A percentile compares a stretch with the other conserved stretches of the same genome.
phyloP scores from a whole-genome alignment of 2,329 filamentous ascomycete genomes.

The Monilinia fructicola region DNA sequence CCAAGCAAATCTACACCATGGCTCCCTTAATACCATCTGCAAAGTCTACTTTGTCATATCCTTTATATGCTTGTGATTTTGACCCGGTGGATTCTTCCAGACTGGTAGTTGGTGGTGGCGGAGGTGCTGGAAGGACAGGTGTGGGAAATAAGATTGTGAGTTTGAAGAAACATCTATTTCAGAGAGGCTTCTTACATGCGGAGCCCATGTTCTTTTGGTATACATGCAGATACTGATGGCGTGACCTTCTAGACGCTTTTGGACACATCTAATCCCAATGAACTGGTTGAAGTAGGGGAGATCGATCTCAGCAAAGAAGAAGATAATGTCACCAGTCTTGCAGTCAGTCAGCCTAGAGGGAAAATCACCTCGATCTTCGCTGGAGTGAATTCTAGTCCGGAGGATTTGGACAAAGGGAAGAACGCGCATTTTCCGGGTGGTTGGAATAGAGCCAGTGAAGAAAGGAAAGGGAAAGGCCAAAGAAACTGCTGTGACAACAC shows the following conservation, averaged over 20 bases:
- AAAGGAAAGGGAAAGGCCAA: slow-evolving; percentile 40
- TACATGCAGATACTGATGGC: background rate
- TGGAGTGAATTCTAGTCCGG: slow-evolving; percentile 79
- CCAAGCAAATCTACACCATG: slow-evolving; percentile 29
- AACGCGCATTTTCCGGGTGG: slow-evolving; percentile 83
- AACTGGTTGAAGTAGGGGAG: slow-evolving; percentile 63
- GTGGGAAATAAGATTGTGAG: slow-evolving; percentile 84
- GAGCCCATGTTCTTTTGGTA: background rate
- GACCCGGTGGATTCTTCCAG: slow-evolving; percentile 75
- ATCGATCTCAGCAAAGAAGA: slow-evolving; percentile 79
- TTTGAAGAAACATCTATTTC: slow-evolving; percentile 27
- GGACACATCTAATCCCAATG: slow-evolving; percentile 37
- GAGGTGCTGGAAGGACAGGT: slow-evolving; percentile 76
- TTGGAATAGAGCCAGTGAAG: slow-evolving; percentile 53
- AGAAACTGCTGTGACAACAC: slow-evolving; percentile 37
- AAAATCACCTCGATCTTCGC: slow-evolving; percentile 63
- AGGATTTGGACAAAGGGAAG: slow-evolving; percentile 69
- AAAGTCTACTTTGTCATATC: slow-evolving; percentile 65
- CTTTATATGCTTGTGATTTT: slow-evolving; percentile 84
- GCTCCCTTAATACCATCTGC: slow-evolving; percentile 38
- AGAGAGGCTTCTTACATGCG: background rate
- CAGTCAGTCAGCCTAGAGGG: slow-evolving; percentile 60
- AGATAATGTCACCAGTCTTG: slow-evolving; percentile 84
- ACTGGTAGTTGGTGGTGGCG: slow-evolving; percentile 82
- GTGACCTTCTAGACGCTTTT: slow-evolving; percentile 38